These are phyloP conservation scores for Phytophthora sp. DNA, from an alignment of 352 stramenopile species.

Conservation along the genomic window DNA sequence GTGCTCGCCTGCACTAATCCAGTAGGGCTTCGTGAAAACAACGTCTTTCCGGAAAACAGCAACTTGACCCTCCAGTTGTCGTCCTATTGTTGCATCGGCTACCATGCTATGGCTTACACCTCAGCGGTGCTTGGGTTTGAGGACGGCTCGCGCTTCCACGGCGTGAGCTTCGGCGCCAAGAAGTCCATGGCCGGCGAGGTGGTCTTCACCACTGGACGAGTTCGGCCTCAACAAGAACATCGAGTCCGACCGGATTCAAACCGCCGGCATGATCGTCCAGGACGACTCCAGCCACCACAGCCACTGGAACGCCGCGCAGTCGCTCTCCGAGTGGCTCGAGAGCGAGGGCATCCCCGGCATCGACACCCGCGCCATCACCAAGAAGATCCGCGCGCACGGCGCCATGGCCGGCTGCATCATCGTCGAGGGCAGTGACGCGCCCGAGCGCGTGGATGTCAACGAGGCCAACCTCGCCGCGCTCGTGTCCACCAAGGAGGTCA, in stretches of 20 bases:
- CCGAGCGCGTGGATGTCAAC: constrained; percentile 94
- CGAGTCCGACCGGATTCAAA: constrained; percentile 91
- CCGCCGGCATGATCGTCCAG: constrained; percentile 92
- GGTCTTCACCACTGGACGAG: constrained; percentile 91
- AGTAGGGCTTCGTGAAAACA: too few species aligned
- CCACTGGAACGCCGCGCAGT: constrained; percentile 95
- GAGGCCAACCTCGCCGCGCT: constrained; percentile 94
- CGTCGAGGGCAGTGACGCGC: constrained; percentile 55
- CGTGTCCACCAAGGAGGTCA: constrained; percentile 94
- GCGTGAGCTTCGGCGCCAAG: constrained; percentile 82
- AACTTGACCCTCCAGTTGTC: too few species aligned
- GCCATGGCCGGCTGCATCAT: constrained; percentile 92
- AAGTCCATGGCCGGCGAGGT: constrained; percentile 93
- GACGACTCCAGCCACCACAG: constrained; percentile 93
- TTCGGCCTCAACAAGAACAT: constrained; percentile 95
- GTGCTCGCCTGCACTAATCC: too few species aligned
- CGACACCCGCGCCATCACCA: constrained; percentile 94
- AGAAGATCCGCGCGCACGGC: constrained; percentile 93
- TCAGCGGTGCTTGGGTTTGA: constrained; percentile 88
- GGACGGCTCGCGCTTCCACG: constrained; percentile 76
- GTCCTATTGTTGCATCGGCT: too few species aligned
- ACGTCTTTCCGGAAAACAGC: too few species aligned
- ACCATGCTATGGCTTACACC: too few species aligned
- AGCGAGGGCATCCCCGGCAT: constrained; percentile 92
- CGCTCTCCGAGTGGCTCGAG: constrained; percentile 93